A percentile compares a stretch with the other conserved stretches of the same genome.
These are phyloP conservation scores for Zygotorulaspora sp. DNA, from an alignment of 805 yeast genomes.

Conservation along the genomic window DNA sequence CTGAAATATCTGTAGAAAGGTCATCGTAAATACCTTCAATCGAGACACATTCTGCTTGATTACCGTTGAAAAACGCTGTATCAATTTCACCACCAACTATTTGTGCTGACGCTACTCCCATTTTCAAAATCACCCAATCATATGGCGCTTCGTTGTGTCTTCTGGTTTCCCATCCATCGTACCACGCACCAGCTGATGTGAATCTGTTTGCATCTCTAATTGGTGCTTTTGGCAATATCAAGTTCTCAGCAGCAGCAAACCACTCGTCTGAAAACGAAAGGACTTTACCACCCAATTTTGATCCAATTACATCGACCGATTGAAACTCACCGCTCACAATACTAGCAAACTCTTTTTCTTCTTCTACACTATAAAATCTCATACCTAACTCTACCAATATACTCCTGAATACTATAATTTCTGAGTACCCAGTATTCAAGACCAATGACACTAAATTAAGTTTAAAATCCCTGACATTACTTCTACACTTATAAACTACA, in stretches of 20 bases:
- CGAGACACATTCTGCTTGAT: conserved; percentile 86
- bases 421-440: background rate
- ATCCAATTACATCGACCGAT: conserved; percentile 68
- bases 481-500: no score
- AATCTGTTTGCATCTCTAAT: conserved; percentile 77
- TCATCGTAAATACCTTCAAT: conserved; percentile 62
- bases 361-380: conserved; percentile 2
- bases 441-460: background rate
- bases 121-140: conserved; percentile 80
- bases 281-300: conserved; percentile 74
- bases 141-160: conserved; percentile 81
- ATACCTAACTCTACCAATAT: background rate
- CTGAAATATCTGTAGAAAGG: conserved; percentile 32
- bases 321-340: conserved; percentile 14
- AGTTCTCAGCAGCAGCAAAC: conserved; percentile 90
- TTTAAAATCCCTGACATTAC: no score
- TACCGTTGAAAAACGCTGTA: conserved; percentile 91
- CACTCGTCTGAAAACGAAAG: conserved; percentile 78
- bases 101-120: conserved; percentile 76
- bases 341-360: conserved; percentile 4
- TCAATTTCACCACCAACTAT: conserved; percentile 84
- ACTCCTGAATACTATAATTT: background rate
- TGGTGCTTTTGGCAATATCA: conserved; percentile 77
- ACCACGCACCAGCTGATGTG: conserved; percentile 90
- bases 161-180: conserved; percentile 98